Conservation (phyloP, 345 rosid genomes). For the Psidium guajava region DNA sequence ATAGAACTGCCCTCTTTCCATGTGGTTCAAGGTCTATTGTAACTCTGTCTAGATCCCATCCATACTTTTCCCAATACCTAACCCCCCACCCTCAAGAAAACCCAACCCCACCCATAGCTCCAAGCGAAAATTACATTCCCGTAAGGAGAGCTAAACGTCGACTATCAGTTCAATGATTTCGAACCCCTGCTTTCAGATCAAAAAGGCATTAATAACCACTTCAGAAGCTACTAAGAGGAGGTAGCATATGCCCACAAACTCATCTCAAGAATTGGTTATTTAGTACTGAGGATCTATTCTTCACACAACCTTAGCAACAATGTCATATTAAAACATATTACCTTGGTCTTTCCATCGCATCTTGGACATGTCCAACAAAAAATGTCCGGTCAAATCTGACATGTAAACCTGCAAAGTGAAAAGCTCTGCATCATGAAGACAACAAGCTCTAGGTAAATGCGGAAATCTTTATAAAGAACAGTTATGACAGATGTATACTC, state of each 20-base stretch:
- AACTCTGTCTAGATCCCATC: background rate
- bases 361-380: slow-evolving; percentile 87
- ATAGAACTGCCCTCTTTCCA: background rate
- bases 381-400: slow-evolving; percentile 66
- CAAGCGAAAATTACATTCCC: slow-evolving; percentile 4
- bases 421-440: too few species aligned
- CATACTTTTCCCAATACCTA: background rate
- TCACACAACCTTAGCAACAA: background rate
- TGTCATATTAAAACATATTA: background rate
- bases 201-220: background rate
- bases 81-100: too few species aligned
- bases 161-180: slow-evolving; percentile 67
- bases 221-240: background rate
- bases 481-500: slow-evolving; percentile 88
- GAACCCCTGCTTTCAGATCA: slow-evolving; percentile 48
- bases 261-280: background rate
- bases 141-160: slow-evolving; percentile 70
- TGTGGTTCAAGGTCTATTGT: background rate
- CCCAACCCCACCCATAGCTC: background rate
- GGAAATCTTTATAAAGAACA: background rate
- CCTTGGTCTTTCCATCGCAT: slow-evolving; percentile 67
- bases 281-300: background rate
- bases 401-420: slow-evolving; percentile 52
- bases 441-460: too few species aligned
- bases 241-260: background rate